These are phyloP conservation scores for Oenanthe sinensis DNA, from an alignment of 129 eudicot species.

Conservation along the genomic window DNA sequence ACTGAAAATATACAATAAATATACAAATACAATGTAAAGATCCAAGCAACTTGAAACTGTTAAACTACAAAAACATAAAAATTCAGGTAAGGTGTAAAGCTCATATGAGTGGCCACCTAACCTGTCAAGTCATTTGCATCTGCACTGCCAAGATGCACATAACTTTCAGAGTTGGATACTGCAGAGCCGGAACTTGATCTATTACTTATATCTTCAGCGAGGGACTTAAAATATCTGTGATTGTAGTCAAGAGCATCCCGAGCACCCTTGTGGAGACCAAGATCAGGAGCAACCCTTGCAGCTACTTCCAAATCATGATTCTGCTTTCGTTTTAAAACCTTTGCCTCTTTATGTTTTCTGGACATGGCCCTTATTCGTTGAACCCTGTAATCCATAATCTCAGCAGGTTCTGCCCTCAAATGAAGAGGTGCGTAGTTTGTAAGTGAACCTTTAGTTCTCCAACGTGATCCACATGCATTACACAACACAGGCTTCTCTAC, in stretches of 20 bases:
- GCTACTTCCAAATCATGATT: slow-evolving; percentile 38
- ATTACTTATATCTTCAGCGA: slow-evolving; percentile 84
- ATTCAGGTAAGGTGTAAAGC: neutral
- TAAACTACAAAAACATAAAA: neutral
- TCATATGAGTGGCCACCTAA: slow-evolving; percentile 16
- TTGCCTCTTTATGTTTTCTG: slow-evolving; percentile 65
- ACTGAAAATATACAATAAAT: neutral
- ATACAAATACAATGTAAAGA: neutral
- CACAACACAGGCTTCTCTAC: slow-evolving; percentile 94
- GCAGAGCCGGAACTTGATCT: slow-evolving; percentile 98
- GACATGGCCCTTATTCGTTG: slow-evolving; percentile 46
- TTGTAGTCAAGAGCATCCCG: slow-evolving; percentile 33
- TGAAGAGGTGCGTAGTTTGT: slow-evolving; percentile 87
- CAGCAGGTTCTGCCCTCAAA: slow-evolving; percentile 71
- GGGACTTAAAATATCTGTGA: slow-evolving; percentile 39
- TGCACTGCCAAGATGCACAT: slow-evolving; percentile 67
- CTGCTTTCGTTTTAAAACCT: slow-evolving; percentile 63
- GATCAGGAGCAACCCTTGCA: slow-evolving; percentile 31
- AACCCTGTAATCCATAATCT: slow-evolving; percentile 57
- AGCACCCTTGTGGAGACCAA: slow-evolving; percentile 40
- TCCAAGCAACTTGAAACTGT: neutral
- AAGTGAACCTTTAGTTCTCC: slow-evolving; percentile 98
- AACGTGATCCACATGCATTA: slow-evolving; percentile 97
- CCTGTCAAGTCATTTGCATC: slow-evolving; percentile 96
- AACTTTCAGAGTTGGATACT: slow-evolving; percentile 89